A percentile compares a stretch with the other conserved stretches of the same genome.
Evolutionary conservation across 257 asterid species (phyloP).

Genomic region (Jasminum sambac): DNA sequence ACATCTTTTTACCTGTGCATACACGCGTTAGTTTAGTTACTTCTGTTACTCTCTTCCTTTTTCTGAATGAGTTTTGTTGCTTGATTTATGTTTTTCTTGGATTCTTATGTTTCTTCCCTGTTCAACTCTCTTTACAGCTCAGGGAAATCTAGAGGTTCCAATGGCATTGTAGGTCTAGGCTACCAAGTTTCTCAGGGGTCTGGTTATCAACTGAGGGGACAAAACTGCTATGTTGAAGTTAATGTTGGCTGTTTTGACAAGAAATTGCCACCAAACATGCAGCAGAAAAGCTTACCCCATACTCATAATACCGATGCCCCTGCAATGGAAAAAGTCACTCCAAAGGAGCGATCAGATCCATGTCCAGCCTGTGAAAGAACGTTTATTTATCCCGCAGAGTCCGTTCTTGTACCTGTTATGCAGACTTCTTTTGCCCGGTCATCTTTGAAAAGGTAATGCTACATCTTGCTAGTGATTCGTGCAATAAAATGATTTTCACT

Average conservation of each 20-base stretch:
- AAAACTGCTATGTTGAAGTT: slow-evolving; percentile 83
- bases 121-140: slow-evolving; percentile 57
- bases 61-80: background rate
- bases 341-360: slow-evolving; percentile 50
- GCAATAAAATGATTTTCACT: slow-evolving; percentile 6
- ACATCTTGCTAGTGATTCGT: slow-evolving; percentile 1
- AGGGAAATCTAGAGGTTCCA: slow-evolving; percentile 71
- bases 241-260: slow-evolving; percentile 74
- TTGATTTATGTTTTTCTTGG: slow-evolving; percentile 1
- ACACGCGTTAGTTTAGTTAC: slow-evolving; percentile 10
- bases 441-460: slow-evolving; percentile 76
- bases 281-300: slow-evolving; percentile 45
- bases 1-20: slow-evolving; percentile 17
- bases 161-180: slow-evolving; percentile 81
- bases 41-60: too few species aligned
- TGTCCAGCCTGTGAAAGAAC: slow-evolving; percentile 46
- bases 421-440: slow-evolving; percentile 86
- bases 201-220: slow-evolving; percentile 76
- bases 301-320: slow-evolving; percentile 50
- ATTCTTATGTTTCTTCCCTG: slow-evolving; percentile 14
- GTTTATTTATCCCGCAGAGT: slow-evolving; percentile 85
- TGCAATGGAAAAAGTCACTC: slow-evolving; percentile 47
- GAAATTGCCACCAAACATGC: slow-evolving; percentile 36
- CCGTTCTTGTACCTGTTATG: slow-evolving; percentile 93
- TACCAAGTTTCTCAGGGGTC: slow-evolving; percentile 62